These are phyloP conservation scores for Amaranthus cruentus DNA, from an alignment of 148 eudicot genomes.

Conservation along the genomic window DNA sequence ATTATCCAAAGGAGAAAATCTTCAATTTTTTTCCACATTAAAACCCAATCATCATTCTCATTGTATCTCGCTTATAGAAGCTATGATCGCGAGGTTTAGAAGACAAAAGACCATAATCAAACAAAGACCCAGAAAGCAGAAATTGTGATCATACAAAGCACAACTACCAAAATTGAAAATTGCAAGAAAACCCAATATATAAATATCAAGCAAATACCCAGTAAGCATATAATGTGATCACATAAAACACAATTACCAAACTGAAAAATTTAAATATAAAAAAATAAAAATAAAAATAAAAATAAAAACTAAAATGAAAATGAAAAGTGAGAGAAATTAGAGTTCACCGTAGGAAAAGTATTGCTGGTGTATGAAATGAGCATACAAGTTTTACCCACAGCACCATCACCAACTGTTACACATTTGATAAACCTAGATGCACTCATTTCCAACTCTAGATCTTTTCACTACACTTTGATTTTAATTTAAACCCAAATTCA, in stretches of 20 bases:
- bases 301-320: background rate
- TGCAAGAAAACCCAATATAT: too few relatives aligned
- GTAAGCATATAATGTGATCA: background rate
- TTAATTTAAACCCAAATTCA: background rate
- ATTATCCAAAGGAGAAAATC: too few relatives aligned
- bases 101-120: too few relatives aligned
- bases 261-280: background rate
- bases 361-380: slow-evolving; percentile 17
- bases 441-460: slow-evolving; percentile 16
- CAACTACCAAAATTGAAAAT: too few relatives aligned
- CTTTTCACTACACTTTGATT: background rate
- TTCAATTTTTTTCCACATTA: too few relatives aligned
- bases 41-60: too few relatives aligned
- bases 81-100: too few relatives aligned
- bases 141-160: background rate
- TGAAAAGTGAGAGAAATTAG: background rate
- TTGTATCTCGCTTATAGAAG: too few relatives aligned
- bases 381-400: slow-evolving; percentile 42
- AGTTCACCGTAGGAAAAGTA: slow-evolving; percentile 18
- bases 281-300: background rate
- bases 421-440: slow-evolving; percentile 41
- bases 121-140: background rate
- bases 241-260: background rate
- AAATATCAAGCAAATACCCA: too few relatives aligned
- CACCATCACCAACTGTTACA: slow-evolving; percentile 42